Evolutionary conservation across 1,284 basidiomycete species (phyloP).

Genomic region (Rhodotorula sp.): DNA sequence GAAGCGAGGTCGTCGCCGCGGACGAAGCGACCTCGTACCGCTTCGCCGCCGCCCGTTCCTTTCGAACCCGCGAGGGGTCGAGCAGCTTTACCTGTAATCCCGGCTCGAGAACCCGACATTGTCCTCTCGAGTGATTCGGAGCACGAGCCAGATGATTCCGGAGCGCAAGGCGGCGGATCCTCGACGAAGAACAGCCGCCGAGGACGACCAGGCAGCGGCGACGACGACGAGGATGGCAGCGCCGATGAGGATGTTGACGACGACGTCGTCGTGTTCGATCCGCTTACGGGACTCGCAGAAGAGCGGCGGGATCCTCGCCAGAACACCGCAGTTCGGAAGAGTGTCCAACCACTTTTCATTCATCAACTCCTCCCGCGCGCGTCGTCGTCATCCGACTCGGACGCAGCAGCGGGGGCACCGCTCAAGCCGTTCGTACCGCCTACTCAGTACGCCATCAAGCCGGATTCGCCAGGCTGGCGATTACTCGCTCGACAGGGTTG

Average conservation of each 20-base stretch:
- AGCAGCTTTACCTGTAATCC: background rate
- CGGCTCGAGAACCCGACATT: conserved; percentile 5
- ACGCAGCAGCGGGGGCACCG: background rate
- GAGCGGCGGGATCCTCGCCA: background rate
- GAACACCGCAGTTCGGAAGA: background rate
- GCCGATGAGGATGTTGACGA: conserved; percentile 3
- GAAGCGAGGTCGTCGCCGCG: background rate
- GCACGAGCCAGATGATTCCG: background rate
- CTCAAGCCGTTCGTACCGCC: conserved; percentile 10
- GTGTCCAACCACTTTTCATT: conserved; percentile 13
- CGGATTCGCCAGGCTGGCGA: conserved; percentile 11
- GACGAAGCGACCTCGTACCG: background rate
- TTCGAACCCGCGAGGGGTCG: too few relatives aligned
- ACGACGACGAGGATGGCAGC: background rate
- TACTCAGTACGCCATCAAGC: conserved; percentile 14
- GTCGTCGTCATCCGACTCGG: background rate
- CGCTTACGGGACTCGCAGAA: conserved; percentile 6
- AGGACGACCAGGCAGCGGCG: too few relatives aligned
- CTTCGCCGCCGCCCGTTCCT: too few relatives aligned
- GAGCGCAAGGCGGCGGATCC: too few relatives aligned
- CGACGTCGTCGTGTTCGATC: conserved; percentile 13
- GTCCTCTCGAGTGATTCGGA: conserved; percentile 13
- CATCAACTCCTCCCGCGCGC: conserved; percentile 21
- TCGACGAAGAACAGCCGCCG: too few relatives aligned
- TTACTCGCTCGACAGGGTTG: conserved; percentile 28